These are phyloP conservation scores for Penicillium psychrofluorescens DNA, from an alignment of 495 filamentous ascomycete genomes.

Conservation along the genomic window DNA sequence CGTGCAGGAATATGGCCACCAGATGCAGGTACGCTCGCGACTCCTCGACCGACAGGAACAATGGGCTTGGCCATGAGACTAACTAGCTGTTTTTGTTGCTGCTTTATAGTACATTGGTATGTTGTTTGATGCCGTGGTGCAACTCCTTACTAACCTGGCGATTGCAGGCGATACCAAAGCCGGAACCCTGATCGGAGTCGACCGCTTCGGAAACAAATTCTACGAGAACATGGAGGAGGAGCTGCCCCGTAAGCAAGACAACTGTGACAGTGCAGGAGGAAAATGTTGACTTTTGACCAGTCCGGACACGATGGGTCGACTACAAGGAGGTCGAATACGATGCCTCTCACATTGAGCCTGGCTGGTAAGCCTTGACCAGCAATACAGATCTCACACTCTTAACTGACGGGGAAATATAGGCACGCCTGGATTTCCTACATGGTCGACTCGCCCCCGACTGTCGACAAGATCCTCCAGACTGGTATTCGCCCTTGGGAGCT, in stretches of 20 bases:
- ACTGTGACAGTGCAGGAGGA: background rate
- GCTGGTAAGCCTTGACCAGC: constrained; percentile 57
- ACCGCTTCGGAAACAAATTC: constrained; percentile 94
- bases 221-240: constrained; percentile 91
- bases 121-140: constrained; percentile 5
- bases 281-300: constrained; percentile 33
- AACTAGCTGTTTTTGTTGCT: constrained; percentile 9
- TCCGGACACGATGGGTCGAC: constrained; percentile 97
- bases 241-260: constrained; percentile 64
- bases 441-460: constrained; percentile 76
- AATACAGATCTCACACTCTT: background rate
- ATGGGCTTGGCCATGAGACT: constrained; percentile 9
- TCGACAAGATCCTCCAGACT: constrained; percentile 65
- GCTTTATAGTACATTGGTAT: constrained; percentile 59
- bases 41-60: constrained; percentile 3
- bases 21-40: constrained; percentile 69
- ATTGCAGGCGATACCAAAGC: constrained; percentile 89
- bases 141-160: constrained; percentile 7
- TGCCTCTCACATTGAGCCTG: constrained; percentile 88
- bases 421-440: constrained; percentile 95
- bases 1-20: constrained; percentile 73
- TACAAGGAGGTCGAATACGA: constrained; percentile 85
- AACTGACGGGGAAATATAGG: constrained; percentile 31
- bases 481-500: constrained; percentile 67
- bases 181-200: constrained; percentile 75